Evolutionary conservation across 2,329 filamentous ascomycete genomes (phyloP), one percentile per base, ranked within the genome.

Genomic region (Fonsecaea erecta): DNA sequence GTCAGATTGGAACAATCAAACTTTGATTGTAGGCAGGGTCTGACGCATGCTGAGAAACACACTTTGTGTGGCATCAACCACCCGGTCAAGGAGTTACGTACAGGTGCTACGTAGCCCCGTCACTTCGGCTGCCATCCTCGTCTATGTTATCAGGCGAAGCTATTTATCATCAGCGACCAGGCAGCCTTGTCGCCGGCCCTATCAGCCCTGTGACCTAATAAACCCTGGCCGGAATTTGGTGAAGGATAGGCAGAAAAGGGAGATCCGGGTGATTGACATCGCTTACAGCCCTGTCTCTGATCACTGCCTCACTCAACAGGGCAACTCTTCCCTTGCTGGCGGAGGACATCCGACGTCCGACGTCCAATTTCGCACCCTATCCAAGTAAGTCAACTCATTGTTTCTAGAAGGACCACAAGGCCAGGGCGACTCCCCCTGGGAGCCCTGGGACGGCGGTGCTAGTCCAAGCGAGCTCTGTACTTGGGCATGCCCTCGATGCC

Each of bases 401-500:
- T 34, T 64, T 67, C 65, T 65, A 62, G 65, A 67, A 67, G 14
- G 26, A 34, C 40, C 35, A 18, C 37, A 40, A n/a, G 18, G 37
- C 37, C 37, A 3, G 37, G 37, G n/a, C n/a, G 37, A 7, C 3
- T n/a, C 14, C 37, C 37, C 37, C n/a, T 40, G 37, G 6, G 32
- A 18, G n/a, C n/a, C n/a, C n/a, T n/a, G n/a, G n/a, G 18, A 40
- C n/a, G 37, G 11, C n/a, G 14, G n/a, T 16, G 28, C 55, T 64
- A 70, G 26, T 54, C 34, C 63, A 88, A 77, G 78, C 83, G 88
- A 76, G 90, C 92, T 75, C 87, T 83, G 77, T 88, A 86, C 68
- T 86, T 82, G 59, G 83, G 80, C 73, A 88, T 72, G 0, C 92
- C 80, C 69, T 81, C 77, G 63, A 81, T 79, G 64, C 79, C 80